Percentiles rank a stretch among this genome's conserved stretches.
Conservation (phyloP, 2,329 filamentous ascomycete genomes). For the Claviceps sp. region DNA sequence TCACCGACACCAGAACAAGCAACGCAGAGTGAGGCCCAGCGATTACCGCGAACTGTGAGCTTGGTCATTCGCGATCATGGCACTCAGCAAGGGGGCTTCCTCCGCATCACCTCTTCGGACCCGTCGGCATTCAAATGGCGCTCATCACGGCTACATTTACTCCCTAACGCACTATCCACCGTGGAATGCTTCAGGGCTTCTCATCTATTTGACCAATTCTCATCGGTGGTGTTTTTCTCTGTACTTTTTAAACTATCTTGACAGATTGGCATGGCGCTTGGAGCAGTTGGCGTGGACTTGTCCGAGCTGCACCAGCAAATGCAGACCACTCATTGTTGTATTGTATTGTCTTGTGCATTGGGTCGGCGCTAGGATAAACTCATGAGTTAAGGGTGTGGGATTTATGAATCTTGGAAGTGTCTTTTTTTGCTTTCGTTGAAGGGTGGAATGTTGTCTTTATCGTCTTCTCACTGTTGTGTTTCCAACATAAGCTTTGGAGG, state of each 20-base stretch:
- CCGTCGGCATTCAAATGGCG: too few relatives aligned
- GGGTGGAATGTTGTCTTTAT: neutral
- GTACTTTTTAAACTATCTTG: neutral
- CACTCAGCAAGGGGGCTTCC: neutral
- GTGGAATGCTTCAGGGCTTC: neutral
- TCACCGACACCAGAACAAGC: conserved; percentile 72
- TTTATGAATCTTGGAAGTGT: neutral
- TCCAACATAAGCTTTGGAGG: neutral
- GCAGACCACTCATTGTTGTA: neutral
- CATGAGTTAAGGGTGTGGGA: neutral
- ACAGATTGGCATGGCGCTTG: neutral
- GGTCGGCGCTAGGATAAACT: neutral
- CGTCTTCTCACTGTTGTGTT: too few relatives aligned
- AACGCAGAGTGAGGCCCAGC: conserved; percentile 68
- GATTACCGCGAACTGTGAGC: conserved; percentile 74
- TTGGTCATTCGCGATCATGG: too few relatives aligned
- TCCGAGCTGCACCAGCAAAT: neutral
- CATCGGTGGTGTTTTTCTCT: neutral
- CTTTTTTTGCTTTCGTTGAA: neutral
- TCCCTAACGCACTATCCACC: too few relatives aligned
- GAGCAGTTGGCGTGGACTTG: neutral
- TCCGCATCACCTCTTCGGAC: too few relatives aligned
- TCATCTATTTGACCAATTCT: too few relatives aligned
- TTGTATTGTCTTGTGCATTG: neutral
- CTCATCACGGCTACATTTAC: too few relatives aligned